These are phyloP conservation scores for Wickerhamomyces silvicola DNA, from an alignment of 805 yeast genomes.

Conservation along the genomic window DNA sequence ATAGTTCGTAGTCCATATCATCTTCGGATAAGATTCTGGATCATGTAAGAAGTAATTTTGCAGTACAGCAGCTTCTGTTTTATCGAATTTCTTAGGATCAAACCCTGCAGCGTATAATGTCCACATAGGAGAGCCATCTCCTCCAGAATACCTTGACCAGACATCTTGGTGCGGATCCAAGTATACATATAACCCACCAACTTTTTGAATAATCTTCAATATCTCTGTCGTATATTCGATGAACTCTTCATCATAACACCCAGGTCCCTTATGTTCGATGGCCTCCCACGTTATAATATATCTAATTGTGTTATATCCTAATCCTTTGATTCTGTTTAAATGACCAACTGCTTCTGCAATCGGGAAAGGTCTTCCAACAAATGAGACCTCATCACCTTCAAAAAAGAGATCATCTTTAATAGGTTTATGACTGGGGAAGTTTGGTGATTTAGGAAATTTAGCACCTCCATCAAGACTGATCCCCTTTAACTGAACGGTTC, in stretches of 20 bases:
- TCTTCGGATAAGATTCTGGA: conserved; percentile 53
- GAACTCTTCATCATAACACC: conserved; percentile 69
- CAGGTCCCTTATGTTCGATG: conserved; percentile 84
- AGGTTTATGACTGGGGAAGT: conserved; percentile 31
- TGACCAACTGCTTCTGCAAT: conserved; percentile 67
- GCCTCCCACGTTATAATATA: conserved; percentile 90
- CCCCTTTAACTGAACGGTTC: conserved; percentile 66
- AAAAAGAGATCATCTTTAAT: conserved; percentile 41
- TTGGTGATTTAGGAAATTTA: conserved; percentile 62
- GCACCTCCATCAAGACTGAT: conserved; percentile 73
- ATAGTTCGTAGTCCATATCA: conserved; percentile 93
- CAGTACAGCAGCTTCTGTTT: conserved; percentile 73
- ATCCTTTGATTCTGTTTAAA: conserved; percentile 58
- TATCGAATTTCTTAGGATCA: conserved; percentile 64
- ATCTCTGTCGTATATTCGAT: conserved; percentile 63
- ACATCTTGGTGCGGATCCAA: conserved; percentile 92
- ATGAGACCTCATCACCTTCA: conserved; percentile 71
- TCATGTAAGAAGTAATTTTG: conserved; percentile 48
- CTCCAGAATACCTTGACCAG: conserved; percentile 86
- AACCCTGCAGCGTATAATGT: conserved; percentile 85
- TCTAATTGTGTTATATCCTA: conserved; percentile 80
- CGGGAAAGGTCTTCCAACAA: conserved; percentile 78
- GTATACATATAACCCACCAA: conserved; percentile 74
- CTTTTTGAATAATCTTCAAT: conserved; percentile 45
- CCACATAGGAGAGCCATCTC: conserved; percentile 94